Evolutionary conservation across 2,329 filamentous ascomycete genomes (phyloP).

Genomic region (Dendrostoma leiphaemia): DNA sequence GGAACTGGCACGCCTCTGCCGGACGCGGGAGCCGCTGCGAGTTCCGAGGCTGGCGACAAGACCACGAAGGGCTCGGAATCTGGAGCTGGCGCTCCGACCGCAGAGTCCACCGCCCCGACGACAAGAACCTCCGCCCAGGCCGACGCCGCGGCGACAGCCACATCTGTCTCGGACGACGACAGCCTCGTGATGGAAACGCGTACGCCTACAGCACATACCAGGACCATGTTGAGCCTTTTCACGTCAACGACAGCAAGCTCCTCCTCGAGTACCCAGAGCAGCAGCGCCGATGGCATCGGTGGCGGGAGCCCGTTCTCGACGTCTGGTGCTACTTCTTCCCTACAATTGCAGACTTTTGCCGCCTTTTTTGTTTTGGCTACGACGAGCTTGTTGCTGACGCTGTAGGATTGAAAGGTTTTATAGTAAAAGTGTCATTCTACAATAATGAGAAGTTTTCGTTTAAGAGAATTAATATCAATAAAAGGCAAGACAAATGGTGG

Average conservation of each 20-base stretch:
- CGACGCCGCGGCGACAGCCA: neutral
- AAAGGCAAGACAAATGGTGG: too few relatives aligned
- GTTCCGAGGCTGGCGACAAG: neutral
- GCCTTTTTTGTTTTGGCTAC: neutral
- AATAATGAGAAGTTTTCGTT: too few relatives aligned
- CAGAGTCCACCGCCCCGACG: neutral
- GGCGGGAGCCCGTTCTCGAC: conserved; percentile 14
- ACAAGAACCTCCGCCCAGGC: neutral
- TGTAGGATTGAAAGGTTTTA: neutral
- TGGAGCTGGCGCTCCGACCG: too few relatives aligned
- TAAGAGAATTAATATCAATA: too few relatives aligned
- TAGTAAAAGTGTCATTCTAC: too few relatives aligned
- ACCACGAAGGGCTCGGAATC: too few relatives aligned
- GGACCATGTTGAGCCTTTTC: neutral
- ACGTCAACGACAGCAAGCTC: conserved; percentile 6
- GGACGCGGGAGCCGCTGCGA: too few relatives aligned
- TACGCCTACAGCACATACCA: neutral
- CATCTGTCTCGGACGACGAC: neutral
- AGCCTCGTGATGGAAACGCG: conserved; percentile 12
- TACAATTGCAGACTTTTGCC: neutral
- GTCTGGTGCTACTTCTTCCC: neutral
- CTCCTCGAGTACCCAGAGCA: neutral
- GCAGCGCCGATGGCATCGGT: conserved; percentile 1
- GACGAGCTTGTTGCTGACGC: neutral
- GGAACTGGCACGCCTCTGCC: neutral